Conservation (phyloP, 164 flowering plant species). For the Houttuynia cordata region DNA sequence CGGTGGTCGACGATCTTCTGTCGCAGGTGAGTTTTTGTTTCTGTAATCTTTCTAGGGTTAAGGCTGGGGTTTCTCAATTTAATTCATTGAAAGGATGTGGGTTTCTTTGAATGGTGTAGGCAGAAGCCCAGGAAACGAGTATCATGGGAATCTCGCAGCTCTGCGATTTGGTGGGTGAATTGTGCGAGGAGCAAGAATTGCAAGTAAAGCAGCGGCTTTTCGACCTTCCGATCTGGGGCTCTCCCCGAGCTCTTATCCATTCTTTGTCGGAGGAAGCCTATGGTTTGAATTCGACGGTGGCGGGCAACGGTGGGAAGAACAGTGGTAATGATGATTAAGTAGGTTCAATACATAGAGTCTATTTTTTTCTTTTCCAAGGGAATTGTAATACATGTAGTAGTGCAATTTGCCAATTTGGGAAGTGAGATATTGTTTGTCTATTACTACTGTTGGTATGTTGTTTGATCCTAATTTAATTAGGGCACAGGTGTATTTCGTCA, state of each 20-base stretch:
- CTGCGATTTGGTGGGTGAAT: conserved; percentile 37
- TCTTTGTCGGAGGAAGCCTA: conserved; percentile 24
- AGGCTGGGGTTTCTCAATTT: not conserved
- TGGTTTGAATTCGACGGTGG: no score
- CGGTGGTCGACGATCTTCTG: conserved; percentile 39
- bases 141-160: conserved; percentile 24
- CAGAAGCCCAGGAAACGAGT: conserved; percentile 34
- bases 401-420: no score
- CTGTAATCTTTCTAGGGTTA: not conserved
- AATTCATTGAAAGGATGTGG: not conserved
- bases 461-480: not conserved
- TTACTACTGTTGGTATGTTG: not conserved
- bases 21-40: conserved; percentile 28
- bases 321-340: not conserved
- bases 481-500: no score
- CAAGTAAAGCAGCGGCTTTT: conserved; percentile 16
- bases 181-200: conserved; percentile 31
- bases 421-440: no score
- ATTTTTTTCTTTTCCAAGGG: no score
- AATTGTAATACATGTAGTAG: no score
- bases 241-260: conserved; percentile 33
- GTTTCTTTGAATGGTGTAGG: conserved; percentile 20
- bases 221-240: conserved; percentile 50
- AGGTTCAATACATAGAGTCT: no score
- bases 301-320: not conserved